Evolutionary conservation across 2,329 filamentous ascomycete genomes (phyloP), one percentile per base, ranked within the genome.

Genomic region (Ascochyta pisi): DNA sequence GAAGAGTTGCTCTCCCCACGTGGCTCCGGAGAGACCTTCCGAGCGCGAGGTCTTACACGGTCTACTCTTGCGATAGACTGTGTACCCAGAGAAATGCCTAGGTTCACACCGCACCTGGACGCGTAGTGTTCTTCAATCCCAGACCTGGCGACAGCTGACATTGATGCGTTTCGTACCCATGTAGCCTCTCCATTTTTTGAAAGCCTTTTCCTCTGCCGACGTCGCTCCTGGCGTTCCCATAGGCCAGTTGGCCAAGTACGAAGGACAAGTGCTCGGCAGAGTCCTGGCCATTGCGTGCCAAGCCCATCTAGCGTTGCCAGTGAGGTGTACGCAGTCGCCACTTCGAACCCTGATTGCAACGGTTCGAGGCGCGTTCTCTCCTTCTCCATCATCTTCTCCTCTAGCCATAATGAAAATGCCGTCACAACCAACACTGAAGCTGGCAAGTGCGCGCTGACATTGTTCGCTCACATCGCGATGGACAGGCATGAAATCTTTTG

Each of bases 221-320:
- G 66, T 73, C 39, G 65, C 67, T 24, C 68, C 70, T 22, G 71
- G 71, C 3, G 71, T 75, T 8, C 73, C 71, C 4, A 73, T 66
- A 15, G 93, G 93, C 93, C 93, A 98, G 46, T 88, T 81, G 51
- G 82, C 79, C 46, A 98, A 77, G 75, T 87, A 89, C 0, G 79
- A 77, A 0, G 94, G 94, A 73, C 93, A 98, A 0, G 91, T 96
- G 1, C 80, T 85, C 42, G 87, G 85, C 40, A 97, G 73, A 3
- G 97, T 89, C 71, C 92, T 94, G 2, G 95, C 93, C 44, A 98
- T 93, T 10, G 91, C 93, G 77, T 98, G 95, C 94, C 94, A 98
- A 3, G 94, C 93, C 78, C 91, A 96, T 42, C 95, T 83, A 6
- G 91, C 89, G 57, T 88, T 83, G 26, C 89, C 84, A 45, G 86